A percentile compares a stretch with the other conserved stretches of the same genome.
These are phyloP conservation scores for Chamaecrista fasciculata DNA, from an alignment of 306 rosid genomes.

Conservation along the genomic window DNA sequence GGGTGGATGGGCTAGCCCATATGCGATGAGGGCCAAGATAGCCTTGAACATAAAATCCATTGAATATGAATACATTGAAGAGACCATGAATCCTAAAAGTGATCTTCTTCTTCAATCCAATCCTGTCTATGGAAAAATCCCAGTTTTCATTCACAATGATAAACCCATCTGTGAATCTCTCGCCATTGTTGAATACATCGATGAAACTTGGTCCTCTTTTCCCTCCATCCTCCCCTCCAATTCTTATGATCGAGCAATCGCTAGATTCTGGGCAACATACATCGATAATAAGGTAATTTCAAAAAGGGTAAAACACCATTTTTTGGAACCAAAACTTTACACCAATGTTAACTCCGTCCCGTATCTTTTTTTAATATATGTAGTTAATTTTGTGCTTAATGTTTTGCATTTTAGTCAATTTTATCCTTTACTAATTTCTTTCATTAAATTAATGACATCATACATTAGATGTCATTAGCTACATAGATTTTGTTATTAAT, in stretches of 20 bases:
- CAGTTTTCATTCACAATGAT: no score
- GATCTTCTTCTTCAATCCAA: constrained; percentile 57
- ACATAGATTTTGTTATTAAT: no score
- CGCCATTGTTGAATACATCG: constrained; percentile 55
- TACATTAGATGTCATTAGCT: no score
- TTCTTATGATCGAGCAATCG: constrained; percentile 50
- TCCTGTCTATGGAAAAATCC: constrained; percentile 60
- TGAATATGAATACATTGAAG: constrained; percentile 39
- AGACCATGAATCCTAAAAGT: constrained; percentile 42
- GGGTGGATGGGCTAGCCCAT: constrained; percentile 44
- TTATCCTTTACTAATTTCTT: no score
- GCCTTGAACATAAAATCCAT: constrained; percentile 51
- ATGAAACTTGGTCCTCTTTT: constrained; percentile 49
- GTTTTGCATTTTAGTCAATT: no score
- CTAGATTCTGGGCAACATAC: constrained; percentile 53
- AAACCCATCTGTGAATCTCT: constrained; percentile 51
- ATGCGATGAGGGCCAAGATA: constrained; percentile 34
- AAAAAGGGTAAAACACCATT: no score
- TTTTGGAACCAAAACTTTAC: no score
- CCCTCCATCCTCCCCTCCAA: constrained; percentile 52
- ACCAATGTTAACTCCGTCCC: no score
- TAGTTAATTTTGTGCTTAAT: no score
- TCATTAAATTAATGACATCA: no score
- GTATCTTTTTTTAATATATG: no score
- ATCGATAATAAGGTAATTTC: constrained; percentile 55